Base-by-base conservation (phyloP, 768 basidiomycete species). In the Podaxis sp. region DNA sequence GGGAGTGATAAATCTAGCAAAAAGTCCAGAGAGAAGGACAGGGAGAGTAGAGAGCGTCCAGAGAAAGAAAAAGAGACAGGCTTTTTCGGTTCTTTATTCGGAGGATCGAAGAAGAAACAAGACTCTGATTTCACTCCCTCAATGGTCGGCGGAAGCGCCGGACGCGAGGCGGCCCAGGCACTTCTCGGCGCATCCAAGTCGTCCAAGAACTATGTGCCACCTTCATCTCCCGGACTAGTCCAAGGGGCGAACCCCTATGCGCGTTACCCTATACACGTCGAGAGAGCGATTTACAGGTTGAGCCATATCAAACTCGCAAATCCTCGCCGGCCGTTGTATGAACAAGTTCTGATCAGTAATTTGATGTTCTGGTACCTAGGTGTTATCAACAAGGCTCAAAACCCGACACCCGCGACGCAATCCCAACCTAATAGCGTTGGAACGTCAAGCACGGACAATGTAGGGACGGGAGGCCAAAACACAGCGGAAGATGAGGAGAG, bases 321-420 rank as follows among this genome's bases (percentile, higher is more conserved):
- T 76, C 96, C 97, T 8, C 84, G 97, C 63, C 84, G 97, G 50
- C 96, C 97, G 28, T 81, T 99, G 17, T 99, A 97, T 70, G 97
- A 99, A 78, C 97, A 99, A 75, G 97, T 91, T 58, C 78, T 93
- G 62, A 94, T 93, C 74, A 93, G 90, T 71, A 95, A 95, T 72
- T 78, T 95, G 69, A 97, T 96, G 94, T 99, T 99, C 82, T 99
- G 97, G 97, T 99, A 99, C 73, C 83, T 99, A 40, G 94, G 96
- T 12, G 89, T 98, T 67, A 99, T 98, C 77, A 97, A 98, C 76
- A 95, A 96, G 76, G 85, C 93, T 20, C 89, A 88, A 69, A 83
- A 71, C 57, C 78, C 81, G 13, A 74, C 79, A 3, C 72, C 78
- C 65, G 38, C 75, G 76, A 72, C 69, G 7, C 63, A 72, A 4